phyloP scores from a whole-genome alignment of 2,329 filamentous ascomycete species.

The Cytospora leucostoma region DNA sequence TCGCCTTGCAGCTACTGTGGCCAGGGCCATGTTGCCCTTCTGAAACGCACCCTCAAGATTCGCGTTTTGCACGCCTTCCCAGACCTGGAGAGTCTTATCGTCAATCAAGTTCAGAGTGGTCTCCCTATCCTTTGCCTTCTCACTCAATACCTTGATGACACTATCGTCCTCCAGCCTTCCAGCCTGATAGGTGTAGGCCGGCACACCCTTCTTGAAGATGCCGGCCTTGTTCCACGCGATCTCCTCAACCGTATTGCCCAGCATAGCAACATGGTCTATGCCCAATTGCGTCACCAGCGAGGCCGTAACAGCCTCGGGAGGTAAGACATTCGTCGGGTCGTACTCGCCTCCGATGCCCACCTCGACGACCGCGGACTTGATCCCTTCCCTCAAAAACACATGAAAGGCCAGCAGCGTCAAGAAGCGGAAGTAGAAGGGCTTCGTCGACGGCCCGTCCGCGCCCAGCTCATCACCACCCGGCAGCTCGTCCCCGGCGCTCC shows the following conservation, averaged over 20 bases:
- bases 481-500: constrained; percentile 35
- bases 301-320: constrained; percentile 61
- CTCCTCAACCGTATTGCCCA: constrained; percentile 75
- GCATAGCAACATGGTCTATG: constrained; percentile 80
- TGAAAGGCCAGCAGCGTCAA: constrained; percentile 88
- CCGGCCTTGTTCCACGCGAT: constrained; percentile 93
- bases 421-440: constrained; percentile 92
- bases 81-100: constrained; percentile 36
- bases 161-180: constrained; percentile 43
- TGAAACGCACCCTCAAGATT: constrained; percentile 55
- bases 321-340: constrained; percentile 86
- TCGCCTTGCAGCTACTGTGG: constrained; percentile 41
- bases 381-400: constrained; percentile 73
- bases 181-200: constrained; percentile 57
- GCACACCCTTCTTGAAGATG: constrained; percentile 71
- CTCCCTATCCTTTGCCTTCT: constrained; percentile 60
- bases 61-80: constrained; percentile 41
- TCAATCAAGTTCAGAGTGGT: constrained; percentile 44
- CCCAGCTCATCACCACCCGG: constrained; percentile 50
- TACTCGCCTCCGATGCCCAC: constrained; percentile 94
- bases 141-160: constrained; percentile 35
- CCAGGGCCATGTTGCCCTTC: constrained; percentile 60
- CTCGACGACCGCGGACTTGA: constrained; percentile 81
- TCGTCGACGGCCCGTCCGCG: constrained; percentile 59
- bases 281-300: constrained; percentile 78